A percentile compares a stretch with the other conserved stretches of the same genome.
Conservation (phyloP, 768 basidiomycete genomes). For the Pisolithus tinctorius region DNA sequence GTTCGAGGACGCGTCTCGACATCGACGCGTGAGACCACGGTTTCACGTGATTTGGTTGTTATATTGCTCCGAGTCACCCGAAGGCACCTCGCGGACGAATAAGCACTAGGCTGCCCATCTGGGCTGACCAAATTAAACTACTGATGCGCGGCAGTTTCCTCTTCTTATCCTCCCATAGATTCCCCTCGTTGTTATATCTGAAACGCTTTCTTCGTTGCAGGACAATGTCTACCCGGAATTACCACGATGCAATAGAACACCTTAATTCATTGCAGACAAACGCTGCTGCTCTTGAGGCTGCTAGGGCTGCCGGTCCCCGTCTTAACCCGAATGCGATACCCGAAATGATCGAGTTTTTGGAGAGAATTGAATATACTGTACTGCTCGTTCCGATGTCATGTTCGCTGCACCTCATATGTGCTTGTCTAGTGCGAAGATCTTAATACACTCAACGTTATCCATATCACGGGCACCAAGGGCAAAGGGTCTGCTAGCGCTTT, state of each 20-base stretch:
- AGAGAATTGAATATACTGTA: slow-evolving; percentile 81
- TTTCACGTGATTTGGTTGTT: neutral
- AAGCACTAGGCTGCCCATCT: no score
- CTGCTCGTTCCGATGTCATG: slow-evolving; percentile 16
- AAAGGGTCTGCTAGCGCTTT: slow-evolving; percentile 98
- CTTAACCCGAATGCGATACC: slow-evolving; percentile 59
- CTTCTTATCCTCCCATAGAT: slow-evolving; percentile 5
- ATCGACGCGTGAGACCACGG: neutral
- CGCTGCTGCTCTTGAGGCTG: slow-evolving; percentile 84
- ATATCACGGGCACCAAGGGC: slow-evolving; percentile 97
- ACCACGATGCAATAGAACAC: slow-evolving; percentile 64
- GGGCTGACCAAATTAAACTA: neutral
- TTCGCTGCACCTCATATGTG: slow-evolving; percentile 9
- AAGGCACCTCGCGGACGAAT: neutral
- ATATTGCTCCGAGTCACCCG: neutral
- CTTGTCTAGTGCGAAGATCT: slow-evolving; percentile 64
- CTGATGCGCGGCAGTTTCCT: slow-evolving; percentile 6
- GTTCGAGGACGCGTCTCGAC: neutral
- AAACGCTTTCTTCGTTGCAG: slow-evolving; percentile 13
- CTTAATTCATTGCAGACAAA: slow-evolving; percentile 87
- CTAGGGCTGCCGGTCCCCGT: slow-evolving; percentile 64
- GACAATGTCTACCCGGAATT: slow-evolving; percentile 51
- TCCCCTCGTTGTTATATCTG: slow-evolving; percentile 3
- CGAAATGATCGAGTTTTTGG: slow-evolving; percentile 88
- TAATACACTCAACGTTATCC: slow-evolving; percentile 85